Base-by-base conservation (phyloP, 1,284 basidiomycete species). In the Papiliotrema laurentii region DNA sequence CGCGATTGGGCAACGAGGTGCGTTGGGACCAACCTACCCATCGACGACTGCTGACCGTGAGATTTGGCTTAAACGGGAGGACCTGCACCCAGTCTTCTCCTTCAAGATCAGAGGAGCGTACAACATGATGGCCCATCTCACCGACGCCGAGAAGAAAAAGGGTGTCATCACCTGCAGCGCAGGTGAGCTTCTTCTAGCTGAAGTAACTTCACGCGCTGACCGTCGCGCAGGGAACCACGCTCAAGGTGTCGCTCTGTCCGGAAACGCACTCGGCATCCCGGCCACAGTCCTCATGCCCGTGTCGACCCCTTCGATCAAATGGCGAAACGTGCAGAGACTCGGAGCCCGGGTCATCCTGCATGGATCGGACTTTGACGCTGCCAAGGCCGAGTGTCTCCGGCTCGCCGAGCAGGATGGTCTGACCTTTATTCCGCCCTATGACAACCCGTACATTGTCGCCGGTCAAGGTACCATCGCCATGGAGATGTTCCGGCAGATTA, bases 31-130 rank as follows among this genome's bases (percentile, higher is more conserved):
- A 18, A 16, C 33, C 5, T 35, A 4, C 7, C 21, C 9, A 26
- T 26, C 7, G 24, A 4, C 19, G 7, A n/a, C 5, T 31, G 21
- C 31, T 44, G 21, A n/a, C n/a, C 35, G 33, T 7, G 7, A 39
- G 63, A 87, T 99, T 71, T 90, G 87, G 81, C 81, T 99, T 54
- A 99, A 99, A 78, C 83, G 96, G 35, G 96, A 98, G 76, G 96
- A 98, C 63, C 72, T 96, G 81, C 96, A 98, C 54, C 90, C 97
- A 58, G 96, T 99, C 16, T 99, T 98, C 73, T 91, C 87, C 69
- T 99, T 99, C 84, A 99, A 99, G 71, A 91, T 96, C 49, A 80
- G 96, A 7, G 96, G 96, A 22, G 96, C 96, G 18, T 98, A 96
- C 79, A 99, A 99, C 75, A 89, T 97, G 72, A 99, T 99, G 96